Evolutionary conservation across 2,329 filamentous ascomycete genomes (phyloP), one percentile per base, ranked within the genome.

Genomic region (Colletotrichum sp.): DNA sequence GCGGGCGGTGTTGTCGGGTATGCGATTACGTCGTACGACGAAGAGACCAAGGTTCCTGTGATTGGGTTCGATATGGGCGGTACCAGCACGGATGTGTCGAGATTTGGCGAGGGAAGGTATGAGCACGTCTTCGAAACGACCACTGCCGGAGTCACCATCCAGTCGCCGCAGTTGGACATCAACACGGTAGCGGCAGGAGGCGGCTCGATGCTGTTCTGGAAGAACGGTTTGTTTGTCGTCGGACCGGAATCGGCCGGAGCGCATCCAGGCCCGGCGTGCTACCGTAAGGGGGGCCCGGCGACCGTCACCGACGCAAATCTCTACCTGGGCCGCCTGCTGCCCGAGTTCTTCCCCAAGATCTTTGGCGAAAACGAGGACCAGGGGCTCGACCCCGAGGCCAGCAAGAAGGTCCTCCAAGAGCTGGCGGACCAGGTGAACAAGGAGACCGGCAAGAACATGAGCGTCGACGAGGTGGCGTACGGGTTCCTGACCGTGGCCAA

Each of bases 41-140:
- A 93, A 0, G 88, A 94, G 67, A 97, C 95, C 6, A 95, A 93
- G 81, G 95, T 92, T 1, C 95, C 96, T 0, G 94, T 98, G 6
- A 98, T 98, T 80, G 96, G 96, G 0, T 98, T 98, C 81, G 96
- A 98, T 80, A 98, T 98, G 96, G 95, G 95, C 48, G 96, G 96
- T 13, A 98, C 96, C 1, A 96, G 93, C 73, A 98, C 96, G 1
- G 96, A 98, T 83, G 95, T 98, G 12, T 98, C 95, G 39, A 90
- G 96, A 65, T 98, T 96, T 80, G 95, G 94, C 8, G 92, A 94
- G 70, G 96, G 96, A 18, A 90, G 95, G 71, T 96, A 98, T 80
- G 96, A 98, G 80, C 96, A 98, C 81, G 95, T 98, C 1, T 98
- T 98, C 79, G 96, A 98, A 84, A 98, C 96, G 0, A 98, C 95